A percentile compares a stretch with the other conserved stretches of the same genome.
Evolutionary conservation across 306 rosid species (phyloP).

Genomic region (Hylodesmum podocarpum): DNA sequence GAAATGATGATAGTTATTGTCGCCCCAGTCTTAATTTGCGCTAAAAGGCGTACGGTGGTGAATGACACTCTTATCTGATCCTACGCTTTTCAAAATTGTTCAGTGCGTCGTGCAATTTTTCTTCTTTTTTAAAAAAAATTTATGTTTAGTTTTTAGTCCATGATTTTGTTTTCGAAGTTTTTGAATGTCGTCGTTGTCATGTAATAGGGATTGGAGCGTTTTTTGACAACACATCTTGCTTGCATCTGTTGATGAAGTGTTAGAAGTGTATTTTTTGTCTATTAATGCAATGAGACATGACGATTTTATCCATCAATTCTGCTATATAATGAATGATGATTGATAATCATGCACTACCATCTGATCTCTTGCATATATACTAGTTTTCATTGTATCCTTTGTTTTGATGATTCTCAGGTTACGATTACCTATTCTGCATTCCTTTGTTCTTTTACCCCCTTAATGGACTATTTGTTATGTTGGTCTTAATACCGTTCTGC

Average conservation of each 20-base stretch:
- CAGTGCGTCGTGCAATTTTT: not conserved
- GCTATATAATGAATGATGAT: conserved; percentile 59
- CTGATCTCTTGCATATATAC: conserved; percentile 51
- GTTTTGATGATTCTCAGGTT: not conserved
- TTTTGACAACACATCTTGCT: not conserved
- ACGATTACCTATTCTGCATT: not conserved
- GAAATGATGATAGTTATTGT: conserved; percentile 52
- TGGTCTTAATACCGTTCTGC: conserved; percentile 11
- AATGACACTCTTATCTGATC: conserved; percentile 68
- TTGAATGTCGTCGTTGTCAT: not conserved
- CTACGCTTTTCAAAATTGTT: not conserved
- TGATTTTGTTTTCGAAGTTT: not conserved
- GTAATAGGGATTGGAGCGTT: not conserved
- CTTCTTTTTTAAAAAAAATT: not conserved
- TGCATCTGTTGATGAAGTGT: not conserved
- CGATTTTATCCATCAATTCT: conserved; percentile 65
- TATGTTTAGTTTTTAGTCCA: not conserved
- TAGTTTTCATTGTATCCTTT: not conserved
- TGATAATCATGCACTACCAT: conserved; percentile 78
- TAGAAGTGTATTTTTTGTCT: not conserved
- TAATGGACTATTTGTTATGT: not conserved
- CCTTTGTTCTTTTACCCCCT: not conserved
- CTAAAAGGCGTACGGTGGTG: conserved; percentile 63
- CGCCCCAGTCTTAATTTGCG: conserved; percentile 92
- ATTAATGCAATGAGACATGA: conserved; percentile 49